These are phyloP conservation scores for Exophiala phaeomuriformis DNA, from an alignment of 2,329 filamentous ascomycete species.

Conservation along the genomic window DNA sequence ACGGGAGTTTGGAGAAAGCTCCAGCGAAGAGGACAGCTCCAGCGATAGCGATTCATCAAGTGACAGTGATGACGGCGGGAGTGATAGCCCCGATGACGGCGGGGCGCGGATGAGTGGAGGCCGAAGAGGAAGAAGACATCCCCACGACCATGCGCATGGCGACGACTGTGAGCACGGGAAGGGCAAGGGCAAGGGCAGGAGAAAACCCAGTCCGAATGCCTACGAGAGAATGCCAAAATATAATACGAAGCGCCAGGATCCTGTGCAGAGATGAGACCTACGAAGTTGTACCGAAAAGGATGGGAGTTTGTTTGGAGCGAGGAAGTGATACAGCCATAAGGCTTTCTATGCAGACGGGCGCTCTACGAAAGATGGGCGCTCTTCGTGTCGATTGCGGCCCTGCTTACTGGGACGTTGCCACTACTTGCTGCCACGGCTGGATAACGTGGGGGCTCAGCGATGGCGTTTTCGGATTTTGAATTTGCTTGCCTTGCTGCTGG, in stretches of 20 bases:
- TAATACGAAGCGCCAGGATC: constrained; percentile 9
- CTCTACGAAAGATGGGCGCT: no score
- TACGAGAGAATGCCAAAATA: constrained; percentile 42
- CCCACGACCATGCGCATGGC: constrained; percentile 16
- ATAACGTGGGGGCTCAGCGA: no score
- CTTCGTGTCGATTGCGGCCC: no score
- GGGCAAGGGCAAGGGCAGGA: constrained; percentile 28
- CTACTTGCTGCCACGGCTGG: no score
- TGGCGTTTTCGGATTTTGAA: no score
- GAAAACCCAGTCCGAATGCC: constrained; percentile 40
- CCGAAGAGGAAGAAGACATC: constrained; percentile 14
- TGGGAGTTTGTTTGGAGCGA: neutral
- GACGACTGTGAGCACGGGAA: constrained; percentile 27
- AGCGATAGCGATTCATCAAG: constrained; percentile 39
- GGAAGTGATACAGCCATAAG: no score
- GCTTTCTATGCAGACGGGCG: no score
- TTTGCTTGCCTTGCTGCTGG: no score
- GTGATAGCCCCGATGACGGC: constrained; percentile 25
- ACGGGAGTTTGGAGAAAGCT: constrained; percentile 73
- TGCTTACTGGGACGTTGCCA: no score
- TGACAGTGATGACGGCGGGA: constrained; percentile 38
- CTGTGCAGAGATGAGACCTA: constrained; percentile 2
- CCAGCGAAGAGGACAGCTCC: constrained; percentile 47
- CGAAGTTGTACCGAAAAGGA: neutral
- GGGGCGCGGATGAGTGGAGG: constrained; percentile 27